These are phyloP conservation scores for Westerdykella aurantiaca DNA, from an alignment of 2,329 filamentous ascomycete species.

Conservation along the genomic window DNA sequence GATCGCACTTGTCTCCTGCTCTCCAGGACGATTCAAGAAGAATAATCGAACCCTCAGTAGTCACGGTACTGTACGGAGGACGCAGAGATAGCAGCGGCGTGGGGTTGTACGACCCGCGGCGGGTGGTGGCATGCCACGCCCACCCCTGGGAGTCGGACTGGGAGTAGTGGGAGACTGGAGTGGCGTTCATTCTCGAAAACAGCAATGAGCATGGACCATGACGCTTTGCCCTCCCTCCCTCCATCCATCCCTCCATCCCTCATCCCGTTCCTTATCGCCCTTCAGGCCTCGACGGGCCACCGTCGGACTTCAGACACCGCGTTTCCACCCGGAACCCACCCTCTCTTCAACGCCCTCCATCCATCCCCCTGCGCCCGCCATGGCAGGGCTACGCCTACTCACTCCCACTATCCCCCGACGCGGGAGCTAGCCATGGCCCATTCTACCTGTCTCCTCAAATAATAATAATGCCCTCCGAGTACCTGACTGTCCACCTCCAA, in stretches of 20 bases:
- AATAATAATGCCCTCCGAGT: background rate
- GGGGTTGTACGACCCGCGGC: too few relatives aligned
- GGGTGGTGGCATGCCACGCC: background rate
- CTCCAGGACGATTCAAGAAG: too few relatives aligned
- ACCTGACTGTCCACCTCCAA: background rate
- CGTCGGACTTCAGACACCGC: slow-evolving; percentile 11
- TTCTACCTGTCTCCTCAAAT: slow-evolving; percentile 12
- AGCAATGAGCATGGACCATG: background rate
- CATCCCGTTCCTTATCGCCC: slow-evolving; percentile 18
- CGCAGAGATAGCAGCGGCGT: too few relatives aligned
- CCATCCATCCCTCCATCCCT: background rate
- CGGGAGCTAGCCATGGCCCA: slow-evolving; percentile 25
- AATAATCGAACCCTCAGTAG: too few relatives aligned
- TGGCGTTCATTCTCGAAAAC: background rate
- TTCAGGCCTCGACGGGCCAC: too few relatives aligned
- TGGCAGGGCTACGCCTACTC: slow-evolving; percentile 4
- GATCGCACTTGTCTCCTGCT: too few relatives aligned
- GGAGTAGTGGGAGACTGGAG: too few relatives aligned
- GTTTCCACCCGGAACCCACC: slow-evolving; percentile 13
- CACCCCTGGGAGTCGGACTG: too few relatives aligned
- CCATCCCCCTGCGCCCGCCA: slow-evolving; percentile 10
- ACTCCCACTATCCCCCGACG: slow-evolving; percentile 21
- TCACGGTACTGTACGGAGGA: too few relatives aligned
- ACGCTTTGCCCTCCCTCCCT: background rate
- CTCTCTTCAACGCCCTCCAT: slow-evolving; percentile 1